Conservation (phyloP, 2,329 filamentous ascomycete genomes). For the Colletotrichum sp. region DNA sequence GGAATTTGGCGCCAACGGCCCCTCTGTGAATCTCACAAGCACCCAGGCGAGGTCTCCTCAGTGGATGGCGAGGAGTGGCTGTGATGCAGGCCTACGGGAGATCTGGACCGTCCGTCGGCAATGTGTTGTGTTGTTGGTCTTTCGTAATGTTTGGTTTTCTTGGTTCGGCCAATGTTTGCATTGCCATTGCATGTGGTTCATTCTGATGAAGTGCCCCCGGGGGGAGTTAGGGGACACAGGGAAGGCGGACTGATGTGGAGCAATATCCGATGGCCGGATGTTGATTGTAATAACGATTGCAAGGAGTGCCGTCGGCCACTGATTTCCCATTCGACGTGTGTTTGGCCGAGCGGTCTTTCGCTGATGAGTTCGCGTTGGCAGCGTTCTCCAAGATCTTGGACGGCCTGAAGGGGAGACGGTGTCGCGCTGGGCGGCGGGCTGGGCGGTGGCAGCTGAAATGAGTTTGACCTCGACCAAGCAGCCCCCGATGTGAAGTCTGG, state of each 20-base stretch:
- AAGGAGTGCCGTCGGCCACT: background rate
- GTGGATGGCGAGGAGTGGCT: background rate
- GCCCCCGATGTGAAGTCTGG: background rate
- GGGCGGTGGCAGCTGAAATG: background rate
- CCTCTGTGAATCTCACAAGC: background rate
- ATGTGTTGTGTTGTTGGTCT: background rate
- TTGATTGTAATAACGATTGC: slow-evolving; percentile 8
- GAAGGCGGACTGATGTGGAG: background rate
- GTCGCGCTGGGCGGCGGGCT: slow-evolving; percentile 7
- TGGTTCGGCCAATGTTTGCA: background rate
- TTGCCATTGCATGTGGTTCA: slow-evolving; percentile 8
- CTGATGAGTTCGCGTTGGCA: background rate
- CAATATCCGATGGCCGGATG: background rate
- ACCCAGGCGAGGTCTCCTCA: background rate
- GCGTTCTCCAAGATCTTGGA: background rate
- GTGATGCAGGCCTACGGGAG: background rate
- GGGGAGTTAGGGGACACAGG: background rate
- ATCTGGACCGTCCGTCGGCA: background rate
- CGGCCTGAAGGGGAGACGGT: slow-evolving; percentile 2
- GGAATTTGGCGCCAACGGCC: background rate
- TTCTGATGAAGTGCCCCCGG: background rate
- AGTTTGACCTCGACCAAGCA: background rate
- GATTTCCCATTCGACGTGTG: background rate
- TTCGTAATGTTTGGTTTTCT: background rate
- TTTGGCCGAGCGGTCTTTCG: background rate